Base-by-base conservation (phyloP, 164 flowering plant species). In the Liquidambar formosana region DNA sequence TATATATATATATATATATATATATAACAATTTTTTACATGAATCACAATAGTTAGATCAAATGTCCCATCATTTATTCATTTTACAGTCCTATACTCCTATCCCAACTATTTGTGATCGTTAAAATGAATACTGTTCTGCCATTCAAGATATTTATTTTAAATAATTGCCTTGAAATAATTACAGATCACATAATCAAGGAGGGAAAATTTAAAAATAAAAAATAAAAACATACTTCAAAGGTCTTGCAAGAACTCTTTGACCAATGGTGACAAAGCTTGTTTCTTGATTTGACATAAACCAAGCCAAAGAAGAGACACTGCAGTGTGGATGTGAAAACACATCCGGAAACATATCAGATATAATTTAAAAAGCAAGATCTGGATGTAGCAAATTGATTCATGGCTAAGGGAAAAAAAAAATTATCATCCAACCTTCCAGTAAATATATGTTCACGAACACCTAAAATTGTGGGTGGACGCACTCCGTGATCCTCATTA, bases 291-390 rank as follows among this genome's bases (percentile, higher is more conserved):
- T 90, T 52, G 98, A 96, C 98, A 96, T 96, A 72, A 93, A 96
- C 98, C 97, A 90, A 61, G 99, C 99, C 82, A 96, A 79, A 69
- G 99, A 92, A 68, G 98, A 96, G 0, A 96, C 97, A 93, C 99
- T 96, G 88, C 77, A 81, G 45, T 11, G 8, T 49, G 78, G 65
- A 78, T 46, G 66, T 10, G 49, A 53, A 19, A 28, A 49, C 2
- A 51, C 33, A n/a, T 79, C 68, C 8, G 49, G 48, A 19, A 28
- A 49, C 2, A 51, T 43, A n/a, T 79, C 68, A 79, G 65, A 68
- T 15, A 64, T 64, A 52, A 48, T 15, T 15, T 19, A 38, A 60
- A 65, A 44, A 5, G 65, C 8, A 46, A 14, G 57, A 54, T 52
- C 10, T 1, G 26, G 49, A 15, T 2, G 26, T 0, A 41, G 41